Conservation (phyloP, 176 grass and related monocot species). For the Pontederia crassipes region DNA sequence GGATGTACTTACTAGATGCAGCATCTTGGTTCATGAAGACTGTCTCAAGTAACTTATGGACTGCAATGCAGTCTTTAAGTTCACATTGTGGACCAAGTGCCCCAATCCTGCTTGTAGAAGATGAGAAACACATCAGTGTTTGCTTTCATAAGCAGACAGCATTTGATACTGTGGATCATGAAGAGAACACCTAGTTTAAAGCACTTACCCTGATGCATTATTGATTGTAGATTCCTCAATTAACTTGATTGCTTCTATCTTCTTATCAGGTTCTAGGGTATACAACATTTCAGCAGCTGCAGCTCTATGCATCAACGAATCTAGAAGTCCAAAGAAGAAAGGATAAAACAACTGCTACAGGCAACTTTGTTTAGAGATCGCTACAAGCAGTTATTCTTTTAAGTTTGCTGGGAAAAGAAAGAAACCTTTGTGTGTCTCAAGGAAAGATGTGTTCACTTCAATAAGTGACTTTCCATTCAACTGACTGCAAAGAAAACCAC, state of each 20-base stretch:
- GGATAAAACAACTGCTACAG: background rate
- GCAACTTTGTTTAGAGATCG: background rate
- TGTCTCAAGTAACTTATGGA: constrained; percentile 72
- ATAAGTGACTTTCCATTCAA: constrained; percentile 76
- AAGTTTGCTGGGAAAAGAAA: background rate
- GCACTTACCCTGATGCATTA: constrained; percentile 49
- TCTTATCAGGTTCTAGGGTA: constrained; percentile 72
- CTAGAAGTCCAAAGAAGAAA: constrained; percentile 28
- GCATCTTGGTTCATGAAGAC: constrained; percentile 50
- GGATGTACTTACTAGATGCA: constrained; percentile 54
- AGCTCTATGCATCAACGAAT: constrained; percentile 70
- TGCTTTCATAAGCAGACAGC: background rate
- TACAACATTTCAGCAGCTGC: constrained; percentile 92
- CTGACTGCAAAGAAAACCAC: constrained; percentile 45
- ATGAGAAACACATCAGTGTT: constrained; percentile 4
- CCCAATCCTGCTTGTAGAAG: constrained; percentile 31
- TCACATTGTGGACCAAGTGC: constrained; percentile 54
- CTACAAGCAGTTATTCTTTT: no score
- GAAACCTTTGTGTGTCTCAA: constrained; percentile 77
- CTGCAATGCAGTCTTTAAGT: constrained; percentile 72
- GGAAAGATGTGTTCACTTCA: constrained; percentile 67
- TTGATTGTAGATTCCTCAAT: constrained; percentile 89
- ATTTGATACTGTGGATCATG: background rate
- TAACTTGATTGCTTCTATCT: constrained; percentile 68
- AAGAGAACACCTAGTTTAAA: background rate